Conservation (phyloP, 805 yeast genomes). For the Candida sonorensis region DNA sequence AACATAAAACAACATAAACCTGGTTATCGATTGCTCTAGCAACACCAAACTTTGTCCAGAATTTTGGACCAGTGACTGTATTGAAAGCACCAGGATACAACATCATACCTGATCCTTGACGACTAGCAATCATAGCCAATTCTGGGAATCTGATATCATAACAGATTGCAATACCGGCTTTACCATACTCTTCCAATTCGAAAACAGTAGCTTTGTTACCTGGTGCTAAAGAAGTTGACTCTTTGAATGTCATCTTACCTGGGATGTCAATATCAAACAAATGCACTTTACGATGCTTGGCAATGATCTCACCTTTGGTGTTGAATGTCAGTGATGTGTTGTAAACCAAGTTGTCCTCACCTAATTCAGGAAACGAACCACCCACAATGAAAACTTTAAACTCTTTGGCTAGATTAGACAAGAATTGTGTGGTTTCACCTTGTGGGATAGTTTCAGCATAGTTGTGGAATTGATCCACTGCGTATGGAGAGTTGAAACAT, state of each 20-base stretch:
- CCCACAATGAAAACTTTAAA: slow-evolving; percentile 67
- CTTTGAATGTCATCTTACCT: slow-evolving; percentile 82
- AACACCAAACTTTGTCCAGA: slow-evolving; percentile 72
- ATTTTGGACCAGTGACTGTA: slow-evolving; percentile 78
- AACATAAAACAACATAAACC: slow-evolving; percentile 66
- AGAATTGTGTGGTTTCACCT: slow-evolving; percentile 59
- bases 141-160: slow-evolving; percentile 81
- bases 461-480: slow-evolving; percentile 76
- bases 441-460: slow-evolving; percentile 84
- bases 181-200: slow-evolving; percentile 56
- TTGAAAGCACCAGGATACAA: slow-evolving; percentile 81
- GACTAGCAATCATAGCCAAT: slow-evolving; percentile 60
- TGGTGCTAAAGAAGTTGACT: slow-evolving; percentile 65
- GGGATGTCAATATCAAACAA: slow-evolving; percentile 91
- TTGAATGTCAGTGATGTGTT: slow-evolving; percentile 72
- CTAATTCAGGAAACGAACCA: slow-evolving; percentile 86
- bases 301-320: slow-evolving; percentile 68
- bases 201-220: slow-evolving; percentile 81
- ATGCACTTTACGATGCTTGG: slow-evolving; percentile 87
- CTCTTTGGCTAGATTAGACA: slow-evolving; percentile 61
- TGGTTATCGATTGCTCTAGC: slow-evolving; percentile 74
- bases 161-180: slow-evolving; percentile 80
- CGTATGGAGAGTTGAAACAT: slow-evolving; percentile 93
- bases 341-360: slow-evolving; percentile 51
- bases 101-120: slow-evolving; percentile 68